Evolutionary conservation across 2,329 filamentous ascomycete genomes (phyloP).

Genomic region (Dactylellina drechsleri): DNA sequence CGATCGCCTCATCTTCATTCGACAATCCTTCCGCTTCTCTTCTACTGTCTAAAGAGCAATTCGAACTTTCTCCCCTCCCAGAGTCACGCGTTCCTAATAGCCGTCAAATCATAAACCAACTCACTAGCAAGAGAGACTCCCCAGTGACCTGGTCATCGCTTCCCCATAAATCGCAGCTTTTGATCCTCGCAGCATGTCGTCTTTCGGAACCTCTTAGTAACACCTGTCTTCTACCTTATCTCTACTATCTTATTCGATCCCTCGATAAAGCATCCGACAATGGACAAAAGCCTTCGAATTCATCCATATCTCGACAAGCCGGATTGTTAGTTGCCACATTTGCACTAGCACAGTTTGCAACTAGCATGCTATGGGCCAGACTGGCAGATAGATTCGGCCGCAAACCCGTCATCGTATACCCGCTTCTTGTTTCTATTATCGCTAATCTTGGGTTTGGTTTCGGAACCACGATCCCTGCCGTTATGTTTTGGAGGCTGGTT

Average conservation of each 20-base stretch:
- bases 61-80: constrained; percentile 10
- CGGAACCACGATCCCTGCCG: constrained; percentile 71
- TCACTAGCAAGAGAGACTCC: constrained; percentile 57
- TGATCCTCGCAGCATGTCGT: constrained; percentile 79
- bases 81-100: no score
- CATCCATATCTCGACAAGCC: constrained; percentile 77
- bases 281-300: constrained; percentile 64
- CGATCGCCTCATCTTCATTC: constrained; percentile 13
- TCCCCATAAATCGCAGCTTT: constrained; percentile 79
- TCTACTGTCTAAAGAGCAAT: neutral
- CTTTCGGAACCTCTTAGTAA: constrained; percentile 85
- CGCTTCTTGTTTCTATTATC: constrained; percentile 75
- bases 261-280: constrained; percentile 64
- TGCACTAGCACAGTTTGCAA: constrained; percentile 82
- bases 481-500: constrained; percentile 73
- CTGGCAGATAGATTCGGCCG: constrained; percentile 74
- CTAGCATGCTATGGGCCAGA: constrained; percentile 83
- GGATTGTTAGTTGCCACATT: constrained; percentile 84
- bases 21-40: neutral
- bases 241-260: constrained; percentile 88
- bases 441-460: constrained; percentile 78
- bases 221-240: constrained; percentile 79
- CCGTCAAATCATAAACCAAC: neutral
- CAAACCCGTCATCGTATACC: constrained; percentile 81
- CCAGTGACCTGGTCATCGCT: constrained; percentile 76